These are phyloP conservation scores for Vitis hybrid DNA, from an alignment of 177 flowering plant species.

Conservation along the genomic window DNA sequence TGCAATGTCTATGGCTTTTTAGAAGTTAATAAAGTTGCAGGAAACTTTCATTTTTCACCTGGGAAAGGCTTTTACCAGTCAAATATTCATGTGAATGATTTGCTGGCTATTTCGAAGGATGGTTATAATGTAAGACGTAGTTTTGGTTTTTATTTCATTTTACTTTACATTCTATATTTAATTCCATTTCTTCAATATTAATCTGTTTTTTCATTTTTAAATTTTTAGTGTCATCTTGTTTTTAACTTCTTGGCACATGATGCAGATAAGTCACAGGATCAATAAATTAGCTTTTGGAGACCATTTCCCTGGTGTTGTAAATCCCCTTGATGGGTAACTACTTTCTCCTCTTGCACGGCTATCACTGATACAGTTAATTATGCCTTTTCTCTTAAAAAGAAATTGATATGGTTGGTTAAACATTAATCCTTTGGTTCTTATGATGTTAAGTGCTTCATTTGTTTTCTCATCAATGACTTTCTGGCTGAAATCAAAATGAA, in stretches of 20 bases:
- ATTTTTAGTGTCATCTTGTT: neutral
- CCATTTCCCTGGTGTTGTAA: slow-evolving; percentile 61
- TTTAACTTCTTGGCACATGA: neutral
- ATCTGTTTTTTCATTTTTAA: neutral
- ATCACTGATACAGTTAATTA: neutral
- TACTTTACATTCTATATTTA: neutral
- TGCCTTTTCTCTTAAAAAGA: neutral
- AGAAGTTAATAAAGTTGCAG: slow-evolving; percentile 81
- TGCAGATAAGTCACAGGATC: slow-evolving; percentile 73
- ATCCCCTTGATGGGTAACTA: slow-evolving; percentile 79
- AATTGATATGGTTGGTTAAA: too few species aligned
- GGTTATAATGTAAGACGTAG: slow-evolving; percentile 48
- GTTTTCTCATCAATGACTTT: too few species aligned
- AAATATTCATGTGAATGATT: slow-evolving; percentile 40
- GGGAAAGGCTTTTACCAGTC: slow-evolving; percentile 71
- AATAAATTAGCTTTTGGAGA: slow-evolving; percentile 66
- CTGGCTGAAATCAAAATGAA: too few species aligned
- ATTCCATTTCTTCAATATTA: neutral
- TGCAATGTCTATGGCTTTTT: slow-evolving; percentile 72
- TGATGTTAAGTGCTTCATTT: too few species aligned
- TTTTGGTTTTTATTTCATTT: neutral
- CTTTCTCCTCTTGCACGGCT: slow-evolving; percentile 1
- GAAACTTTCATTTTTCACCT: slow-evolving; percentile 69
- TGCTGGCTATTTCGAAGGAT: slow-evolving; percentile 45
- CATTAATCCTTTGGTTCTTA: too few species aligned